Base-by-base conservation (phyloP, 495 filamentous ascomycete genomes). In the Penicillium flavigenum region DNA sequence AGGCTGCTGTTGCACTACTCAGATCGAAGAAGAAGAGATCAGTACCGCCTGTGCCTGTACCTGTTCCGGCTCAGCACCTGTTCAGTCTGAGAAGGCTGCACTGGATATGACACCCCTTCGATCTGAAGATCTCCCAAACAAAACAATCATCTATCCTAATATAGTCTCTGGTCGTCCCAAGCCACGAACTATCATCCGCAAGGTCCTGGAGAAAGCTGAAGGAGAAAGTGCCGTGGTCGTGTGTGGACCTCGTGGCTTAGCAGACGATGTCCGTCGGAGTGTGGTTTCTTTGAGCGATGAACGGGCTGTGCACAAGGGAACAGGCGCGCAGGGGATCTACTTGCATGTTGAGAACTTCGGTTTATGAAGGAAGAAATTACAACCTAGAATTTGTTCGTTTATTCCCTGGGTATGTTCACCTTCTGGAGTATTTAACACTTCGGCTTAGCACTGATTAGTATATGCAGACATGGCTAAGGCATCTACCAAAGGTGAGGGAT, bases 291-390 rank as follows among this genome's bases (percentile, higher is more conserved):
- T 96, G 46, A 89, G 88, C 58, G 88, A 96, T 72, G 92, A 96
- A 70, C 74, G 92, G 50, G 92, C 89, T 0, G 88, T 96, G 36
- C 90, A 96, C 62, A 96, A 96, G 65, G 92, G 92, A 9, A 94
- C 89, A 0, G 91, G 89, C 2, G 92, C 91, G 10, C 89, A 94
- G 67, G 91, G 92, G 0, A 76, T 87, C 7, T 83, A 78, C 60
- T 60, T 84, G 31, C 77, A 82, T 68, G 68, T 72, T 14, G 76
- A 80, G 56, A 68, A 64, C 20, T 77, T 75, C 52, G 70, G 63
- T 2, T 72, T 65, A 51, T 77, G 58, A 62, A 32, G n/a, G 14
- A 11, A 10, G 4, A 19, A 36, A 14, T 14, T 6, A 6, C 11
- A 14, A 5, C 32, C 32, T 36, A 14, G 4, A n/a, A 14, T n/a